Conservation (phyloP, 108 stramenopile genomes). For the Asterionellopsis glacialis region DNA sequence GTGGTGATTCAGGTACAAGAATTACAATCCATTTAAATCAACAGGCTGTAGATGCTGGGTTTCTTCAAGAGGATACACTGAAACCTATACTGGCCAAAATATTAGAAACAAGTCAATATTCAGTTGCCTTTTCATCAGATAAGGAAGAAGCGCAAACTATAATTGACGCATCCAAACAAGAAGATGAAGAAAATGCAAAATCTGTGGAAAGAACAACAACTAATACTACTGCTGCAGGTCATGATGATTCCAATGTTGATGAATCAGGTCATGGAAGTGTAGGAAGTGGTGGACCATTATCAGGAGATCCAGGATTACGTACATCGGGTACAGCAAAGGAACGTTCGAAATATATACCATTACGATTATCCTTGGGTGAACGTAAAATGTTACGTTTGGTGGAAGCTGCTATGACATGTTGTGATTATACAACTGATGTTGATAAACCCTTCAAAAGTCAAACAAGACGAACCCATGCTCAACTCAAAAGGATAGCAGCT, state of each 20-base stretch:
- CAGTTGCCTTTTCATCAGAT: conserved; percentile 17
- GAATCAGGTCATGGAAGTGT: no score
- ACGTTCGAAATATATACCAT: conserved; percentile 72
- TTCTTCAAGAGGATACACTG: conserved; percentile 19
- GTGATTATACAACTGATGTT: conserved; percentile 59
- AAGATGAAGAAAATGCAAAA: conserved; percentile 4
- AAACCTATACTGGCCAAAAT: conserved; percentile 25
- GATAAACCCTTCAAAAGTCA: conserved; percentile 39
- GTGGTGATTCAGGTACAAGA: conserved; percentile 39
- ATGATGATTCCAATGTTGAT: not conserved
- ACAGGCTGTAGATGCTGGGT: conserved; percentile 11
- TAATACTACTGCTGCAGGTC: not conserved
- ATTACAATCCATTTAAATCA: conserved; percentile 26
- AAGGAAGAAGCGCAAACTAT: conserved; percentile 19
- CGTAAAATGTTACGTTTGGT: conserved; percentile 64
- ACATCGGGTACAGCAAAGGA: conserved; percentile 28
- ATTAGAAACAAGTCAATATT: conserved; percentile 39
- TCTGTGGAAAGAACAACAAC: not conserved
- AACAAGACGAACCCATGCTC: conserved; percentile 29
- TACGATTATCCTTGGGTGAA: conserved; percentile 57
- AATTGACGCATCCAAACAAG: conserved; percentile 25
- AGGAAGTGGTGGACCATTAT: no score
- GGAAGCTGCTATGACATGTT: conserved; percentile 57
- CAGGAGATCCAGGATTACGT: not conserved
- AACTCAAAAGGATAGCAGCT: conserved; percentile 44